Base-by-base conservation (phyloP, 2,329 filamentous ascomycete genomes). In the Gliomastix tumulicola region DNA sequence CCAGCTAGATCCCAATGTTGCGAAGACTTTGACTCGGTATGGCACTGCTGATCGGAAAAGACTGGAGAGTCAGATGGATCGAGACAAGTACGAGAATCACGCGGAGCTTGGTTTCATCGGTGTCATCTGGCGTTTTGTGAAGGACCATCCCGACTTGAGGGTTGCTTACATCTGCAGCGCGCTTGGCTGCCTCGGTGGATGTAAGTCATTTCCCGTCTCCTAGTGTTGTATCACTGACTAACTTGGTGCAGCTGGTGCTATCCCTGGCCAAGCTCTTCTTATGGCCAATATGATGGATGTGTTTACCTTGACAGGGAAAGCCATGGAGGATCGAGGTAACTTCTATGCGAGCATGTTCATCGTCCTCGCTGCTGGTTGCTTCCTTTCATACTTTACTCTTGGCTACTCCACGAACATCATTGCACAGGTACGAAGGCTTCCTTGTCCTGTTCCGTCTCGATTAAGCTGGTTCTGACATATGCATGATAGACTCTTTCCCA, bases 301-400 rank as follows among this genome's bases (percentile, higher is more conserved):
- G 7, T 69, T 69, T 38, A 56, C 50, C 3, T 39, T 59, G 3
- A 45, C 48, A 6, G 52, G 54, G 3, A 44, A 54, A 2, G 50
- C 42, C 5, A 57, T 63, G 54, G 49, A 49, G 6, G 41, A 52
- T 3, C 48, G 49, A 2, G 72, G 69, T 8, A 63, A 77, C 46
- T 76, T 75, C 45, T 75, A 62, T 53, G 65, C 71, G 0, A 55
- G 65, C 35, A 76, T 77, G 71, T 40, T 76, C 42, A 65, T 73
- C 31, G 58, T 74, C 2, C 45, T 72, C 25, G 68, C 71, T 4
- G 54, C 58, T 4, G 68, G 59, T 4, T 56, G 60, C n/a, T 53
- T 69, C 2, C 32, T 71, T 2, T 54, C 60, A 9, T 76, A 75
- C 44, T 61, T 61, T 32, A 32, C 45, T 8, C 44, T 65, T 23